A percentile compares a stretch with the other conserved stretches of the same genome.
Evolutionary conservation across 2,329 filamentous ascomycete genomes (phyloP).

Genomic region (Phoma sp.): DNA sequence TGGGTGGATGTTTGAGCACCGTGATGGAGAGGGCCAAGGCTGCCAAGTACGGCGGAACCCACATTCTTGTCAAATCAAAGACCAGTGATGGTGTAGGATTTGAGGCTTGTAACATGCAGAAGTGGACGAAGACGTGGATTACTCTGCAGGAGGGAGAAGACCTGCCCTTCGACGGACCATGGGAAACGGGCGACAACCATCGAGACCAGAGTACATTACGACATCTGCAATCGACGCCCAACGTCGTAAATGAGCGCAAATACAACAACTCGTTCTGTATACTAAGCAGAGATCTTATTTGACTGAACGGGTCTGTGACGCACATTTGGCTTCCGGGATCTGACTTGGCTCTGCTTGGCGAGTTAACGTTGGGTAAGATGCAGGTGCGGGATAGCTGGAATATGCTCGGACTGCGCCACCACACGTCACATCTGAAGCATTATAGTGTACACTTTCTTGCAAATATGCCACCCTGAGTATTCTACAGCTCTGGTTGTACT

Average conservation of each 20-base stretch:
- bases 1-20: constrained; percentile 37
- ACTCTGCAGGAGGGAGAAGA: neutral
- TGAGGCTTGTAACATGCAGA: too few relatives aligned
- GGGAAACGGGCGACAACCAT: neutral
- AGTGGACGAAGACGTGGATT: neutral
- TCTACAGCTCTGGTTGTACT: neutral
- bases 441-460: neutral
- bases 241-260: neutral
- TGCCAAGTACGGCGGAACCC: constrained; percentile 22
- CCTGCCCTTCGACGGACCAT: neutral
- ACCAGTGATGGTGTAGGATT: neutral
- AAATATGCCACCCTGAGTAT: neutral
- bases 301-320: neutral
- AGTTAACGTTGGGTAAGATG: constrained; percentile 5
- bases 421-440: neutral
- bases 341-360: constrained; percentile 25
- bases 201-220: neutral
- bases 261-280: neutral
- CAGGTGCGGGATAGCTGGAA: constrained; percentile 3
- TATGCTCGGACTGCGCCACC: neutral
- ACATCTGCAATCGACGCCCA: neutral
- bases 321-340: constrained; percentile 14
- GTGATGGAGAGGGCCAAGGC: constrained; percentile 33
- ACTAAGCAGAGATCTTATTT: neutral
- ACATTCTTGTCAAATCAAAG: constrained; percentile 25